phyloP scores from a whole-genome alignment of 345 rosid genomes.

The Reutealis trisperma region DNA sequence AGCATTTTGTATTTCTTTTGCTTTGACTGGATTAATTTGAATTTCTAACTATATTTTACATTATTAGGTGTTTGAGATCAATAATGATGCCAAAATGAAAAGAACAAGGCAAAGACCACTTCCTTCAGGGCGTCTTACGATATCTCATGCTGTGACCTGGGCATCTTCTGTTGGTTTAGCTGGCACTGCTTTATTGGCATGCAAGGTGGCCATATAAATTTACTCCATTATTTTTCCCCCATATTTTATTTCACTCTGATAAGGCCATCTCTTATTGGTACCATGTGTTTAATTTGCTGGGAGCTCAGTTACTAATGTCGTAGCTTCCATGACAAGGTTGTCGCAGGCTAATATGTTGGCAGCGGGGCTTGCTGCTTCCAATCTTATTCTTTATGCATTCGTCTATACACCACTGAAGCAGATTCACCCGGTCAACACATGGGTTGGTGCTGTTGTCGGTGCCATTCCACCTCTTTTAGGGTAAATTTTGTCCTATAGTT shows the following conservation, averaged over 20 bases:
- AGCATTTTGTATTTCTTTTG: background rate
- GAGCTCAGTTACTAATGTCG: constrained; percentile 35
- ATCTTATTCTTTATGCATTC: constrained; percentile 26
- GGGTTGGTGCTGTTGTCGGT: constrained; percentile 99
- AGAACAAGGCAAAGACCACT: constrained; percentile 82
- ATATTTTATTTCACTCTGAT: background rate
- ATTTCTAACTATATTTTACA: background rate
- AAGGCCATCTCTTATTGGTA: constrained; percentile 1
- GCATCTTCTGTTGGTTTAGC: constrained; percentile 71
- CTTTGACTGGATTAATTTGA: background rate
- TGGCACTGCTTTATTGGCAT: constrained; percentile 77
- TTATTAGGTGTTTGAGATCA: constrained; percentile 72
- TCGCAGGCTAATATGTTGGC: constrained; percentile 95
- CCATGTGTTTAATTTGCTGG: background rate
- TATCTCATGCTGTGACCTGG: constrained; percentile 75
- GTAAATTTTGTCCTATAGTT: constrained; percentile 39
- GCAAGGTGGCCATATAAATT: constrained; percentile 56
- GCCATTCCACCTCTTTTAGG: constrained; percentile 98
- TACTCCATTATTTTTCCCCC: constrained; percentile 15
- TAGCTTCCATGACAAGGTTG: constrained; percentile 54
- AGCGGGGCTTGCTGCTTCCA: constrained; percentile 55
- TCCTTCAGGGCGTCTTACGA: constrained; percentile 77
- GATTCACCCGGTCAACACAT: constrained; percentile 92
- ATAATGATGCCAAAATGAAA: constrained; percentile 91
- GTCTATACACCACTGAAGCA: constrained; percentile 62